A percentile compares a stretch with the other conserved stretches of the same genome.
phyloP scores from a whole-genome alignment of 2,329 filamentous ascomycete species.

The Graphiopsis chlorocephala region DNA sequence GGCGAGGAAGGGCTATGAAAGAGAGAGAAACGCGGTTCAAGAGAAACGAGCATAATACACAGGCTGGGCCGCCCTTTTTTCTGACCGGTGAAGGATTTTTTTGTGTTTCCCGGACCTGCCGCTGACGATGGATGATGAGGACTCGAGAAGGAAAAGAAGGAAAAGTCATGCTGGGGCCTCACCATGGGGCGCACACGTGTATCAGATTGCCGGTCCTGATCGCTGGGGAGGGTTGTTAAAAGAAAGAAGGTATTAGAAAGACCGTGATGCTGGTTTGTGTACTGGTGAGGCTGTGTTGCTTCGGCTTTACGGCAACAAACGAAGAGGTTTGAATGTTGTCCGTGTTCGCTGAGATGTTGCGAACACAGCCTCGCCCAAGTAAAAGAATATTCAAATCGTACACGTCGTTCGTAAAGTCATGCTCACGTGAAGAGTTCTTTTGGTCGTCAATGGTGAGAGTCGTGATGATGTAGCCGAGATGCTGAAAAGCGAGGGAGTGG shows the following conservation, averaged over 20 bases:
- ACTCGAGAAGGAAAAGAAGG: neutral
- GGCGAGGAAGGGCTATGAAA: neutral
- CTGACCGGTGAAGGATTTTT: neutral
- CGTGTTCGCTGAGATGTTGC: neutral
- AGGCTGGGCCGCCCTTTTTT: conserved; percentile 2
- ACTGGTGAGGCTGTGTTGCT: neutral
- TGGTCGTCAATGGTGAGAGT: neutral
- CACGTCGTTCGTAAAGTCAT: conserved; percentile 4
- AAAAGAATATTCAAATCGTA: neutral
- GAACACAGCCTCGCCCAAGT: neutral
- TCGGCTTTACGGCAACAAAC: neutral
- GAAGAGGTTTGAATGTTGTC: neutral
- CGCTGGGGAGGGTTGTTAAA: neutral
- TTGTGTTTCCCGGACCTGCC: neutral
- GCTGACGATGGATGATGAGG: neutral
- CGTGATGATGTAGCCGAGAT: neutral
- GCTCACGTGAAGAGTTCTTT: neutral
- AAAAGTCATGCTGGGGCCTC: neutral
- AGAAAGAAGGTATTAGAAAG: neutral
- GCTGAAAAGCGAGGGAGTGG: neutral
- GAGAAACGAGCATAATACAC: conserved; percentile 3
- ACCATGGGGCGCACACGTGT: conserved; percentile 4
- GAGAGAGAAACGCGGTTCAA: neutral
- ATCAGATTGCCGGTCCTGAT: conserved; percentile 5
- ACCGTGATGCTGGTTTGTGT: neutral